Evolutionary conservation across 345 rosid species (phyloP).

Genomic region (Chamaenerion angustifolium): DNA sequence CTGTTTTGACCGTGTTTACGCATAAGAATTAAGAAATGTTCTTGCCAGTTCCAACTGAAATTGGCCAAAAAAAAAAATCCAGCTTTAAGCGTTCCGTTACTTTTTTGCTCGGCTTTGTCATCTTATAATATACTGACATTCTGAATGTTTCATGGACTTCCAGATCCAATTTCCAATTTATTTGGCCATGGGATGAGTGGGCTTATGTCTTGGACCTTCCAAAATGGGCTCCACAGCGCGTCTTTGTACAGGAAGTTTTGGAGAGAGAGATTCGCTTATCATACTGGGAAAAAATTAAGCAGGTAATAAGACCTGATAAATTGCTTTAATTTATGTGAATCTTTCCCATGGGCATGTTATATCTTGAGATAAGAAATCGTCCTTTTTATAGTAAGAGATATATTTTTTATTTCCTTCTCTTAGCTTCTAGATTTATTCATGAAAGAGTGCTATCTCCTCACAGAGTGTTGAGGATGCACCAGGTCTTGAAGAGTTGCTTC

Average conservation of each 20-base stretch:
- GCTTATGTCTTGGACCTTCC: slow-evolving; percentile 89
- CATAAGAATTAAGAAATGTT: background rate
- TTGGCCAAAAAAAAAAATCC: too few relatives aligned
- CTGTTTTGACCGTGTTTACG: background rate
- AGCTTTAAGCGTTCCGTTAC: too few relatives aligned
- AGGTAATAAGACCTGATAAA: slow-evolving; percentile 30
- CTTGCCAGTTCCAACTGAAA: background rate
- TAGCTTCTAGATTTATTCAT: slow-evolving; percentile 4
- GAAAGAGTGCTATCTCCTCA: slow-evolving; percentile 4
- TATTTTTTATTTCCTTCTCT: background rate
- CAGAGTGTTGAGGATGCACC: slow-evolving; percentile 90
- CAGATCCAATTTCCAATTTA: slow-evolving; percentile 96
- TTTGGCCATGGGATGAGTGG: slow-evolving; percentile 99
- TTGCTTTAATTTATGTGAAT: slow-evolving; percentile 6
- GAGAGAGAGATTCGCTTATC: slow-evolving; percentile 96
- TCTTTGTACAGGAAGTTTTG: slow-evolving; percentile 92
- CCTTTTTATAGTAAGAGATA: background rate
- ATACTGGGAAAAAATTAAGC: slow-evolving; percentile 96
- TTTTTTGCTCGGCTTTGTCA: too few relatives aligned
- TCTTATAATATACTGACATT: background rate
- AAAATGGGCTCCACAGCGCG: slow-evolving; percentile 97
- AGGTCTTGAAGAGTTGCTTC: slow-evolving; percentile 80
- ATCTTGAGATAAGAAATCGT: background rate
- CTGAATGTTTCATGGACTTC: slow-evolving; percentile 4
- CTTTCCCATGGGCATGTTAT: background rate